Conservation (phyloP, 2,329 filamentous ascomycete species). For the Ceratocystis harringtonii region DNA sequence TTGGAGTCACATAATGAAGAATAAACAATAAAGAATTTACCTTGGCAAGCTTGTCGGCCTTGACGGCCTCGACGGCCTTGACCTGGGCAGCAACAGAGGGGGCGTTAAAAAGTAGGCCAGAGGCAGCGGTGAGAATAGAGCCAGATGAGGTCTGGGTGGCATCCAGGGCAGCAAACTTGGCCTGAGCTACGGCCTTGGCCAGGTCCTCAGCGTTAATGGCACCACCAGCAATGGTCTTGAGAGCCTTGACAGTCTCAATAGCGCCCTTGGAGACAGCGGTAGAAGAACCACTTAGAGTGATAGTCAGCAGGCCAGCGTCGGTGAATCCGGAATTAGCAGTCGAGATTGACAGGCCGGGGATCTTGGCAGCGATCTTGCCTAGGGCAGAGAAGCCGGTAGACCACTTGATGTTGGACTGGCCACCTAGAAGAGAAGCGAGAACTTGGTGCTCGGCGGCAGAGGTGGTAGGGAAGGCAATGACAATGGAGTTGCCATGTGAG, state of each 20-base stretch:
- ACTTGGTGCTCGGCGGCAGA: slow-evolving; percentile 87
- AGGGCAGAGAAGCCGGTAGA: slow-evolving; percentile 82
- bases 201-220: slow-evolving; percentile 70
- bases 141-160: slow-evolving; percentile 61
- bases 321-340: slow-evolving; percentile 79
- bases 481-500: slow-evolving; percentile 61
- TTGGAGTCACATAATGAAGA: not conserved
- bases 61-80: slow-evolving; percentile 66
- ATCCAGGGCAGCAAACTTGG: slow-evolving; percentile 84
- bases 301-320: slow-evolving; percentile 77
- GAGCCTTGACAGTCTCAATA: slow-evolving; percentile 59
- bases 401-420: slow-evolving; percentile 89
- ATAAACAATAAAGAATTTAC: slow-evolving; percentile 1
- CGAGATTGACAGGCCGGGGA: slow-evolving; percentile 50
- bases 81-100: slow-evolving; percentile 71
- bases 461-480: slow-evolving; percentile 70
- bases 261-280: slow-evolving; percentile 58
- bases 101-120: slow-evolving; percentile 65
- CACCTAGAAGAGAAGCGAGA: slow-evolving; percentile 76
- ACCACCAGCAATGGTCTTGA: slow-evolving; percentile 68
- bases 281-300: slow-evolving; percentile 65
- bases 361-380: slow-evolving; percentile 56
- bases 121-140: slow-evolving; percentile 70
- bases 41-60: slow-evolving; percentile 52
- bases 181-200: slow-evolving; percentile 78